Base-by-base conservation (phyloP, 2,329 filamentous ascomycete species). In the Beauveria varroae region DNA sequence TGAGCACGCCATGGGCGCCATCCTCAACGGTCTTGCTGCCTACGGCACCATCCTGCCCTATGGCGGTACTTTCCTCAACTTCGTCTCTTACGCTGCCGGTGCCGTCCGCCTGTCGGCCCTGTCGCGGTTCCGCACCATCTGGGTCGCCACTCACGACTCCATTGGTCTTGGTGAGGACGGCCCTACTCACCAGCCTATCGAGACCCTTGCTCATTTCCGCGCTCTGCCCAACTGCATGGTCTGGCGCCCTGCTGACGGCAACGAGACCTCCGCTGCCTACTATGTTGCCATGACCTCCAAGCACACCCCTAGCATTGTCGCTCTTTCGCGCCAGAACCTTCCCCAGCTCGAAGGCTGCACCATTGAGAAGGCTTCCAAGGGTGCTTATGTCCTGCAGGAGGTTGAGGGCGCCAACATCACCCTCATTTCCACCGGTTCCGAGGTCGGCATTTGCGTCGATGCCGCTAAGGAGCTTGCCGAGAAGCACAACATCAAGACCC, bases 181-280 rank as follows among this genome's bases (percentile, higher is more conserved):
- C 66, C 93, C 95, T 69, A 99, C 95, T 62, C 95, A 99, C 81
- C 95, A 99, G 85, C 95, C 95, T 76, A 96, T 99, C 70, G 95
- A 99, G 87, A 96, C 92, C 50, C 87, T 98, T 66, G 89, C 93
- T 64, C 95, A 98, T 81, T 98, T 98, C 91, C 93, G 95, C 76
- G 95, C 95, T 67, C 86, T 98, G 69, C 95, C 95, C 74, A 99
- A 99, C 88, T 90, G 89, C 84, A 96, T 98, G 91, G 93, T 98
- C 71, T 98, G 95, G 95, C 93, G 95, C 74, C 95, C 95, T 68
- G 93, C 95, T 71, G 95, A 98, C 73, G 93, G 93, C 73, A 98
- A 98, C 82, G 95, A 99, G 89, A 95, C 90, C 70, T 96, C 90
- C 74, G 93, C 92, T 72, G 93, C 95, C 68, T 99, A 98, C 86